A percentile compares a stretch with the other conserved stretches of the same genome.
These are phyloP conservation scores for Carex scoparia DNA, from an alignment of 176 grass and related monocot species.

Conservation along the genomic window DNA sequence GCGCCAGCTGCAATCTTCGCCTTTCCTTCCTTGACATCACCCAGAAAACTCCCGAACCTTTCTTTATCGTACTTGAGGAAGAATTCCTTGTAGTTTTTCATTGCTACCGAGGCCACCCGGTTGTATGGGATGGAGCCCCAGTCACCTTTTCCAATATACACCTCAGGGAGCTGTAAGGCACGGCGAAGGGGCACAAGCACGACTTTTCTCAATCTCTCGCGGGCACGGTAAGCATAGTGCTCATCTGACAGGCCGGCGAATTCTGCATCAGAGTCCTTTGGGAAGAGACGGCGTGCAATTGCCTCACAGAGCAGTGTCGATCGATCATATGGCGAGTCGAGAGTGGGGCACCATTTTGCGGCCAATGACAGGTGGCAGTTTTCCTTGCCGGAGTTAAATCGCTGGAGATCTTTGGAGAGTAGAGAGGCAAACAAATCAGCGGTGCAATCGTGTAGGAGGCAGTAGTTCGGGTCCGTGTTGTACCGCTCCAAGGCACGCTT, in stretches of 20 bases:
- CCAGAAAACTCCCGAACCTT: conserved; percentile 46
- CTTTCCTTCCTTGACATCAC: conserved; percentile 48
- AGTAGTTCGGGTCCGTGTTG: conserved; percentile 35
- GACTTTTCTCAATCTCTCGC: conserved; percentile 37
- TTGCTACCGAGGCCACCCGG: conserved; percentile 74
- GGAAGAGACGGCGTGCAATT: conserved; percentile 56
- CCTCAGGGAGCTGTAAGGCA: conserved; percentile 52
- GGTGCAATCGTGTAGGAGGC: conserved; percentile 45
- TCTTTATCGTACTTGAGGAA: conserved; percentile 50
- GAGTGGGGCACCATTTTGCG: conserved; percentile 65
- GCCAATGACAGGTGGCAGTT: conserved; percentile 47
- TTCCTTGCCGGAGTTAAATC: conserved; percentile 31
- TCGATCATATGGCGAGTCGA: conserved; percentile 45
- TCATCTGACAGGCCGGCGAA: conserved; percentile 30
- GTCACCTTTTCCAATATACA: conserved; percentile 46
- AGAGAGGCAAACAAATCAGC: conserved; percentile 50
- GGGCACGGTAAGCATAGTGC: conserved; percentile 56
- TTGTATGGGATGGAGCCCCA: conserved; percentile 55
- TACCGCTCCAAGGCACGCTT: conserved; percentile 44
- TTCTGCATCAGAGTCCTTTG: conserved; percentile 31
- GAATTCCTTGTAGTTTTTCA: conserved; percentile 61
- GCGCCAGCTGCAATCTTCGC: conserved; percentile 62
- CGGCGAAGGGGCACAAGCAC: conserved; percentile 43
- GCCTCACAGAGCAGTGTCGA: conserved; percentile 68
- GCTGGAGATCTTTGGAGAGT: conserved; percentile 48